These are phyloP conservation scores for Pythium folliculosum DNA, from an alignment of 352 stramenopile species.

Conservation along the genomic window DNA sequence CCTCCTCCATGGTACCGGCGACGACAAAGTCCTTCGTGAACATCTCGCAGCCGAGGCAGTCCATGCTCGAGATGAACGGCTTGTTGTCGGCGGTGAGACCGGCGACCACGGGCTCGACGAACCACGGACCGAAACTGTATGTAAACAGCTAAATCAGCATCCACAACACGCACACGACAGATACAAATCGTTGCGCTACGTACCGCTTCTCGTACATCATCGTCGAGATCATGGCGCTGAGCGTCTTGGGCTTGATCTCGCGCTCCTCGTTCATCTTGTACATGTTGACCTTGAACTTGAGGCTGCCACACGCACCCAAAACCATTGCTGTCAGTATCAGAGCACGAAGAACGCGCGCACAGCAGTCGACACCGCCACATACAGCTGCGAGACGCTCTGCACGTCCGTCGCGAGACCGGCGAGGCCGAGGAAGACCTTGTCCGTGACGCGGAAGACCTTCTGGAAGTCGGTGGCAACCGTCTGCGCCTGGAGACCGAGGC, in stretches of 20 bases:
- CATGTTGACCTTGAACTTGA: slow-evolving; percentile 96
- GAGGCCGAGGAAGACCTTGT: slow-evolving; percentile 96
- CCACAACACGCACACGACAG: slow-evolving; percentile 4
- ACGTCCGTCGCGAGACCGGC: slow-evolving; percentile 98
- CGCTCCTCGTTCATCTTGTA: slow-evolving; percentile 99
- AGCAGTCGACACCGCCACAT: neutral
- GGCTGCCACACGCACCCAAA: slow-evolving; percentile 27
- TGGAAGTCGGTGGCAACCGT: slow-evolving; percentile 98
- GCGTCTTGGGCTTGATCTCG: slow-evolving; percentile 97
- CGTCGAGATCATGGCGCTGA: slow-evolving; percentile 94
- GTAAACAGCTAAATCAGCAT: neutral
- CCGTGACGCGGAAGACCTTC: slow-evolving; percentile 98
- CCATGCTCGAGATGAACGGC: slow-evolving; percentile 97
- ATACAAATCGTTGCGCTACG: neutral
- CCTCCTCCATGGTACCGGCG: slow-evolving; percentile 96
- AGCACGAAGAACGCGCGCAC: too few species aligned
- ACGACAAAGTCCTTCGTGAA: slow-evolving; percentile 98
- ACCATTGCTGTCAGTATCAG: neutral
- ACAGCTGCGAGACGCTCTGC: slow-evolving; percentile 95
- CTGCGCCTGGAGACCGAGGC: slow-evolving; percentile 95
- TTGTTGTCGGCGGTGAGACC: slow-evolving; percentile 94
- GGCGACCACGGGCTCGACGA: slow-evolving; percentile 98
- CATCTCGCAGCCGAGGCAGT: slow-evolving; percentile 96
- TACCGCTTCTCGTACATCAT: slow-evolving; percentile 98
- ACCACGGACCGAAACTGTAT: slow-evolving; percentile 95